A percentile compares a stretch with the other conserved stretches of the same genome.
These are phyloP conservation scores for Beauveria bassiana DNA, from an alignment of 2,329 filamentous ascomycete genomes.

Conservation along the genomic window DNA sequence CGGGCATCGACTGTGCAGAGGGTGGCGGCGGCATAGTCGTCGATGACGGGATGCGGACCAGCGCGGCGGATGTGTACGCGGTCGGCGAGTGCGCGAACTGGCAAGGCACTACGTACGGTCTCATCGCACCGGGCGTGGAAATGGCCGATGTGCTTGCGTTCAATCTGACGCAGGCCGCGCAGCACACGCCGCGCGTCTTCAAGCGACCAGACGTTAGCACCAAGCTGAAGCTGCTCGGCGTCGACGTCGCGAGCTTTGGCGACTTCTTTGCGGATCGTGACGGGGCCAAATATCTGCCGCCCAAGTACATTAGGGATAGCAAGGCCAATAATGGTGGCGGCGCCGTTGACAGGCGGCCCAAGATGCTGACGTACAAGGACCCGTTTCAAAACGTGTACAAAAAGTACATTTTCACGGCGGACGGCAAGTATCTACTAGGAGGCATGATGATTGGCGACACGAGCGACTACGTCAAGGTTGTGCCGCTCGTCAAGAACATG, in stretches of 20 bases:
- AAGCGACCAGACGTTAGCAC: conserved; percentile 83
- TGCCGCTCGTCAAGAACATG: conserved; percentile 78
- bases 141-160: conserved; percentile 90
- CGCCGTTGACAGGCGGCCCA: conserved; percentile 44
- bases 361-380: conserved; percentile 80
- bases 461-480: conserved; percentile 80
- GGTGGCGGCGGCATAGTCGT: conserved; percentile 70
- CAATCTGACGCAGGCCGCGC: conserved; percentile 77
- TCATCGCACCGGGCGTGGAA: conserved; percentile 84
- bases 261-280: conserved; percentile 89
- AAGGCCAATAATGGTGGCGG: conserved; percentile 19
- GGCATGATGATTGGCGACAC: conserved; percentile 98
- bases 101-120: conserved; percentile 77
- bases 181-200: conserved; percentile 62
- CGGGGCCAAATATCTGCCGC: conserved; percentile 68
- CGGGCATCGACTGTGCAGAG: conserved; percentile 66
- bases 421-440: conserved; percentile 85
- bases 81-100: conserved; percentile 89
- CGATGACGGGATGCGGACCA: conserved; percentile 61
- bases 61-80: conserved; percentile 66
- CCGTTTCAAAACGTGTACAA: conserved; percentile 87
- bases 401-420: conserved; percentile 84
- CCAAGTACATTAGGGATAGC: conserved; percentile 29
- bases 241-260: conserved; percentile 87
- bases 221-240: conserved; percentile 81